Evolutionary conservation across 2,329 filamentous ascomycete genomes (phyloP).

Genomic region (Camillea tinctor): DNA sequence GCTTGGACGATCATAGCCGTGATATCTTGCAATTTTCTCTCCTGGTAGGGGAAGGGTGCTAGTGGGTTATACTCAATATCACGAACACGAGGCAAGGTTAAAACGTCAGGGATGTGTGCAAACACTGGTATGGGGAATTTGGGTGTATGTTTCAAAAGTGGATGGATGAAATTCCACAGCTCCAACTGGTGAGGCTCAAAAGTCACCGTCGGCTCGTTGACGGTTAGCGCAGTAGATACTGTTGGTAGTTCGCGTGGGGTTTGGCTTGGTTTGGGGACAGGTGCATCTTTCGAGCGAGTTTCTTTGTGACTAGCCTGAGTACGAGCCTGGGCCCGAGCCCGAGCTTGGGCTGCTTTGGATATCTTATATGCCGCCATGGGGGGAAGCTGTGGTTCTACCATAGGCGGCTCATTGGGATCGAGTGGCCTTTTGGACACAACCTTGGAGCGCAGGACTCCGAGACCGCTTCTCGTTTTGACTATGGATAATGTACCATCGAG

Average conservation of each 20-base stretch:
- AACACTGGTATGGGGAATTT: constrained; percentile 9
- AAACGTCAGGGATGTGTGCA: constrained; percentile 12
- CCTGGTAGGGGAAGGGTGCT: constrained; percentile 5
- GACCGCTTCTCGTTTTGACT: constrained; percentile 13
- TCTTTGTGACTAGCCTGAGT: background rate
- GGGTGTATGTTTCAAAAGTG: constrained; percentile 7
- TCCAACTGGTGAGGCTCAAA: background rate
- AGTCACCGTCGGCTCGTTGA: background rate
- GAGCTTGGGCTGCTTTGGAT: background rate
- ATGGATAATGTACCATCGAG: constrained; percentile 39
- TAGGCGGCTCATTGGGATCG: constrained; percentile 17
- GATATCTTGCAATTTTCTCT: constrained; percentile 15
- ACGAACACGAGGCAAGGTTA: constrained; percentile 11
- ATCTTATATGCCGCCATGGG: background rate
- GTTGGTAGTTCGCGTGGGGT: background rate
- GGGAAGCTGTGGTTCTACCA: constrained; percentile 14
- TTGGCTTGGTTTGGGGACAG: background rate
- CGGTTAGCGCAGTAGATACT: background rate
- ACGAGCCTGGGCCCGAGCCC: background rate
- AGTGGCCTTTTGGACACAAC: constrained; percentile 27
- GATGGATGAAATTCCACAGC: constrained; percentile 18
- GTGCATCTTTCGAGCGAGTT: background rate
- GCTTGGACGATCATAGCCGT: constrained; percentile 19
- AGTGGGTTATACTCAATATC: constrained; percentile 13
- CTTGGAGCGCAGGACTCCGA: background rate